Evolutionary conservation across 2,329 filamentous ascomycete species (phyloP), one percentile per base, ranked within the genome.

Genomic region (Trichoderma sp.): DNA sequence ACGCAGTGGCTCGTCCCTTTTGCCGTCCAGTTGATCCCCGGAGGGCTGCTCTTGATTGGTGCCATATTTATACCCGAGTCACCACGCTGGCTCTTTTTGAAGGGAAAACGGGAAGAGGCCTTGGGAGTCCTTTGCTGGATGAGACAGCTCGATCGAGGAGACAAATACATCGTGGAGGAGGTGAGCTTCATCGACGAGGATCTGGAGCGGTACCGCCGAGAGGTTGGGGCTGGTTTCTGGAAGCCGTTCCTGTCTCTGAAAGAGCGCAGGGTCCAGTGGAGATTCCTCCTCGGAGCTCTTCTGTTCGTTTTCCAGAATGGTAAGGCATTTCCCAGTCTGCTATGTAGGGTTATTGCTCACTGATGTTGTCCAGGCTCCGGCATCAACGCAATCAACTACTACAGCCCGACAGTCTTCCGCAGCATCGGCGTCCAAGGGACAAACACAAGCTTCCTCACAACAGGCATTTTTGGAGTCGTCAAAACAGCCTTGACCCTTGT

Each of bases 301-400:
- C 43, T 63, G n/a, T 63, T 63, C 15, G n/a, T 63, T 21, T 63
- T 63, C 15, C 60, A 63, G 19, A 63, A 63, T 21, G 60, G 60
- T 63, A 14, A 63, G 60, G 7, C 14, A 14, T n/a, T n/a, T 34
- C 19, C n/a, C 17, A 3, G 14, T 17, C 14, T 26, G 5, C 6
- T 24, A 3, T n/a, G 4, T 2, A 2, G 26, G 21, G 3, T 24
- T 17, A 26, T 12, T 24, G 26, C 6, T 39, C 12, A 10, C 60
- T 63, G 39, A 63, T 17, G 14, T 15, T 19, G 14, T 3, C n/a
- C 34, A 63, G 60, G 60, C 10, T 63, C 60, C 14, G 60, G 60
- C n/a, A 63, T 63, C 41, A 63, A 63, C 19, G 60, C 60, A 26
- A 63, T 63, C 50, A 63, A 63, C n/a, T 63, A 63, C 41, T 63